Conservation (phyloP, 257 asterid species). For the Solanum phureja region DNA sequence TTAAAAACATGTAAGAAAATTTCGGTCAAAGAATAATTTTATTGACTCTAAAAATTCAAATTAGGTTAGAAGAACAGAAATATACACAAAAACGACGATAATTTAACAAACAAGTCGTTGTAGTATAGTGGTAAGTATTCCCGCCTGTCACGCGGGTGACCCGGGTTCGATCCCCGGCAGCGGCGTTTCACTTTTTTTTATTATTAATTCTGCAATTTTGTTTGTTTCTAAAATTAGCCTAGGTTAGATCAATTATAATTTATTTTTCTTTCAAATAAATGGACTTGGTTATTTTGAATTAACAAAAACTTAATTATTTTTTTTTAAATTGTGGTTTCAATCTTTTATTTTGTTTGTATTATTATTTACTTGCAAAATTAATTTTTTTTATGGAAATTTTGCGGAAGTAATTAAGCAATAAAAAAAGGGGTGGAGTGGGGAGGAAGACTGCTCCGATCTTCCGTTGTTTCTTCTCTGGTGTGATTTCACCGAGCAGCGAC, state of each 20-base stretch:
- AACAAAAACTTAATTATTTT: no score
- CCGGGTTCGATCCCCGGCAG: conserved; percentile 99
- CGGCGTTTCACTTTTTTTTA: conserved; percentile 20
- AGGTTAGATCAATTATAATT: no score
- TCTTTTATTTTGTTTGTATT: no score
- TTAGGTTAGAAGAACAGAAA: no score
- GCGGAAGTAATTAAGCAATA: background rate
- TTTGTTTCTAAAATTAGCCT: no score
- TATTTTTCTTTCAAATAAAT: no score
- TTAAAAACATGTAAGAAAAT: no score
- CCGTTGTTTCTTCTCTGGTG: background rate
- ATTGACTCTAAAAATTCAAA: background rate
- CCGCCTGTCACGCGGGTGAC: conserved; percentile 99
- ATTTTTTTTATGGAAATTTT: conserved; percentile 12
- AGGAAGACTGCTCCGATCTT: background rate
- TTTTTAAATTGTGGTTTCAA: no score
- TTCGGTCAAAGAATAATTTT: no score
- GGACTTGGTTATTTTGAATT: no score
- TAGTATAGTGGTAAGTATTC: conserved; percentile 98
- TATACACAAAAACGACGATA: no score
- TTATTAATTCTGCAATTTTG: no score
- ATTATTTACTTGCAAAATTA: conserved; percentile 23
- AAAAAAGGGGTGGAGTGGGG: background rate
- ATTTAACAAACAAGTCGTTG: conserved; percentile 30
- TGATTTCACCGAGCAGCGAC: background rate